Evolutionary conservation across 495 filamentous ascomycete genomes (phyloP).

Genomic region (Penicillium angulare): DNA sequence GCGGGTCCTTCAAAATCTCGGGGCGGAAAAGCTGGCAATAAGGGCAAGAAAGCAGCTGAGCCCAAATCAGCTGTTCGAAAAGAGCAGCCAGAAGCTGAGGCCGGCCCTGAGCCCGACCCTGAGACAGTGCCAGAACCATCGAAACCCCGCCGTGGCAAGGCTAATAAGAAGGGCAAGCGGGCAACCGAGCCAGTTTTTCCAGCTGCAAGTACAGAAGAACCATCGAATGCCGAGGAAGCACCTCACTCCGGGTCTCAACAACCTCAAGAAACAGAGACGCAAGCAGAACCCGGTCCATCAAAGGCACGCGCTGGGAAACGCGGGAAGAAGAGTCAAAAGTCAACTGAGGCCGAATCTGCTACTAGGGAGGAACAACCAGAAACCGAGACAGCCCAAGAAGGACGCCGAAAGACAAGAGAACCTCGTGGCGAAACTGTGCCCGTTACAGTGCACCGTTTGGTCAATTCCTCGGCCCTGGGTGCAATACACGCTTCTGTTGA

Average conservation of each 20-base stretch:
- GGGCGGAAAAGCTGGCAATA: constrained; percentile 17
- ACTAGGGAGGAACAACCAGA: constrained; percentile 22
- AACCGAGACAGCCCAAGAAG: constrained; percentile 2
- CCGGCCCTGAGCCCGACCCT: constrained; percentile 7
- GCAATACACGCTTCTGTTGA: constrained; percentile 13
- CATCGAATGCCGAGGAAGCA: not conserved
- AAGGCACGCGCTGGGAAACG: constrained; percentile 17
- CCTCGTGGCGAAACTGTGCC: constrained; percentile 44
- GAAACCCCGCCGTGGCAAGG: constrained; percentile 19
- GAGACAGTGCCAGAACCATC: constrained; percentile 1
- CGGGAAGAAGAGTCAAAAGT: constrained; percentile 13
- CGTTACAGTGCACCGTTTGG: constrained; percentile 45
- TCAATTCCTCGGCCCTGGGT: constrained; percentile 33
- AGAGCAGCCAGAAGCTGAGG: constrained; percentile 16
- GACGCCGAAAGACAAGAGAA: constrained; percentile 25
- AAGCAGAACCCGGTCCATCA: constrained; percentile 2
- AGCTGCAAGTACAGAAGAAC: not conserved
- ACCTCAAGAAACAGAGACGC: constrained; percentile 5
- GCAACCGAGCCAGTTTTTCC: constrained; percentile 8
- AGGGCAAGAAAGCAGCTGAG: constrained; percentile 9
- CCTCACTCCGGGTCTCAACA: not conserved
- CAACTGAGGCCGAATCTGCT: constrained; percentile 10
- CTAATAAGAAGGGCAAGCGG: constrained; percentile 15
- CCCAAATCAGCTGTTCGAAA: constrained; percentile 9
- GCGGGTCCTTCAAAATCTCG: constrained; percentile 12